Percentiles rank a stretch among this genome's conserved stretches.
These are phyloP conservation scores for Vicia villosa DNA, from an alignment of 306 rosid species.

Conservation along the genomic window DNA sequence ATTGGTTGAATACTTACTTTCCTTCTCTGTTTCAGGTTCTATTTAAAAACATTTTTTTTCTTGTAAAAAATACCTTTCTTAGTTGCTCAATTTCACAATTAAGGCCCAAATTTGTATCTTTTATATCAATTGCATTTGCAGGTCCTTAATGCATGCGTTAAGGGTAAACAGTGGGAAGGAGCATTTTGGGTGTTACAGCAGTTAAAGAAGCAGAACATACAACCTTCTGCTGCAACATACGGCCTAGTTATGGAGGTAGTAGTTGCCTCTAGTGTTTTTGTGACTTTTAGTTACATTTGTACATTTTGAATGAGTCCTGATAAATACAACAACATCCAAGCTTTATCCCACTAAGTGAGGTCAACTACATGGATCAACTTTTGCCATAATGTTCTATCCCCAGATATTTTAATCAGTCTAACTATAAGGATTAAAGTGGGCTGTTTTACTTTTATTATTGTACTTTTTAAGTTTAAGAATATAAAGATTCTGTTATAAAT, in stretches of 20 bases:
- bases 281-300: slow-evolving; percentile 25
- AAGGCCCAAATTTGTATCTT: slow-evolving; percentile 30
- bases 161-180: slow-evolving; percentile 89
- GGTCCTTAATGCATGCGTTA: slow-evolving; percentile 89
- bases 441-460: neutral
- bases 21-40: slow-evolving; percentile 17
- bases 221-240: slow-evolving; percentile 68
- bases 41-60: neutral
- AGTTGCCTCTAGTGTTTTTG: slow-evolving; percentile 35
- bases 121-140: slow-evolving; percentile 44
- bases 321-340: neutral
- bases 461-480: slow-evolving; percentile 21
- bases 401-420: slow-evolving; percentile 2
- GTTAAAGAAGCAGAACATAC: slow-evolving; percentile 60
- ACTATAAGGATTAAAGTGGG: slow-evolving; percentile 8
- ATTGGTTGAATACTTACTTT: slow-evolving; percentile 14
- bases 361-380: too few species aligned
- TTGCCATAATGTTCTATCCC: too few species aligned
- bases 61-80: neutral
- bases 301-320: slow-evolving; percentile 1
- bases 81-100: slow-evolving; percentile 25
- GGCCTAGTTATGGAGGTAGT: slow-evolving; percentile 96
- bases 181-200: slow-evolving; percentile 97
- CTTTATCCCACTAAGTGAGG: too few species aligned
- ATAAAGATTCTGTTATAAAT: slow-evolving; percentile 18